Evolutionary conservation across 1,284 basidiomycete genomes (phyloP).

Genomic region (Sporisorium graminicola): DNA sequence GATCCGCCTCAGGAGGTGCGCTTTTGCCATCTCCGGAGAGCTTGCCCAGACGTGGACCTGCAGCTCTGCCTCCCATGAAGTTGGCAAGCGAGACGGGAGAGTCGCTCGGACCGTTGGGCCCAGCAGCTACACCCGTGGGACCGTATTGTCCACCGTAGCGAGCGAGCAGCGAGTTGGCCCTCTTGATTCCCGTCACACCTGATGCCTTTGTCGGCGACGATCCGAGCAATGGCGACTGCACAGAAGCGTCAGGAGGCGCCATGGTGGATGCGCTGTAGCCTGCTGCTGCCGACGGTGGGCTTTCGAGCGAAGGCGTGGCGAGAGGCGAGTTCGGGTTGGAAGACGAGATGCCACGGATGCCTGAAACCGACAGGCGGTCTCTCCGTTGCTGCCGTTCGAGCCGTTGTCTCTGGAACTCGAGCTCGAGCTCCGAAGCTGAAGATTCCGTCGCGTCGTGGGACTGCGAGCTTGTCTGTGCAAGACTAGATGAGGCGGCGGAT

Average conservation of each 20-base stretch:
- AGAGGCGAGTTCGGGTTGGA: constrained; percentile 39
- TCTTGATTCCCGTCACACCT: constrained; percentile 36
- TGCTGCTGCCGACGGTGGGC: constrained; percentile 5
- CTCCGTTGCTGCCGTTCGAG: constrained; percentile 42
- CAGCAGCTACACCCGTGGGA: constrained; percentile 64
- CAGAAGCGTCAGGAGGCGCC: constrained; percentile 30
- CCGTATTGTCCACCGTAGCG: constrained; percentile 66
- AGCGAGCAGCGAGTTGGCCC: constrained; percentile 57
- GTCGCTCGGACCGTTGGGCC: constrained; percentile 31
- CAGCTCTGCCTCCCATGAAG: constrained; percentile 68
- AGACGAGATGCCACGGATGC: constrained; percentile 46
- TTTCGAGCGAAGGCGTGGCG: constrained; percentile 30
- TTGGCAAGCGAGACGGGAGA: constrained; percentile 64
- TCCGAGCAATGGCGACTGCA: constrained; percentile 35
- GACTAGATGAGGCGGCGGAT: constrained; percentile 21
- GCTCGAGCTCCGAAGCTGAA: constrained; percentile 37
- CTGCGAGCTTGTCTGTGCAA: constrained; percentile 3
- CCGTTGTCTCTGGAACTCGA: constrained; percentile 42
- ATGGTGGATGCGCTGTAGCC: constrained; percentile 15
- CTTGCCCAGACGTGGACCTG: constrained; percentile 65
- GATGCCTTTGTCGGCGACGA: constrained; percentile 45
- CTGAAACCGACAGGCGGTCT: constrained; percentile 37
- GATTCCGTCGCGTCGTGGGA: constrained; percentile 11
- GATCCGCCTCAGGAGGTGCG: constrained; percentile 58
- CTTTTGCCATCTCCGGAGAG: constrained; percentile 64